Evolutionary conservation across 352 stramenopile genomes (phyloP).

Genomic region (Globisporangium viniferum): DNA sequence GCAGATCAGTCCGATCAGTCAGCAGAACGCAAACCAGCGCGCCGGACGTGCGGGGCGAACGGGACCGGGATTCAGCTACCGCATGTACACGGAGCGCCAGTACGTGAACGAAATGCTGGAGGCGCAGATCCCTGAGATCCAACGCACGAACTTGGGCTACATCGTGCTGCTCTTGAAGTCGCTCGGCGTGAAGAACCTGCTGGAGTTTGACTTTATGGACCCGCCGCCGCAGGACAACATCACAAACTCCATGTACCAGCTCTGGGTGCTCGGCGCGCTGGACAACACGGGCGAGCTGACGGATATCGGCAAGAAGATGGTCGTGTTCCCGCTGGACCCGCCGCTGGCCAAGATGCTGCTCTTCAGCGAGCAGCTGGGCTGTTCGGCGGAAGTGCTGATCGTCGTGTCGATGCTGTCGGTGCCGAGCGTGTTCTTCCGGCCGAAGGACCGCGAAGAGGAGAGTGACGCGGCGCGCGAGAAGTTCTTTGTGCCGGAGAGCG

Average conservation of each 20-base stretch:
- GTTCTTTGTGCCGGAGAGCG: slow-evolving; percentile 98
- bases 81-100: slow-evolving; percentile 97
- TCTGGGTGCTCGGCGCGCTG: slow-evolving; percentile 97
- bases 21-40: slow-evolving; percentile 98
- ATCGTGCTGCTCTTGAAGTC: slow-evolving; percentile 98
- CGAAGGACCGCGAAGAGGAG: slow-evolving; percentile 97
- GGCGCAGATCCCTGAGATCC: slow-evolving; percentile 97
- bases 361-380: slow-evolving; percentile 92
- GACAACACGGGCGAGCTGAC: slow-evolving; percentile 97
- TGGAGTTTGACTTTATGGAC: slow-evolving; percentile 99
- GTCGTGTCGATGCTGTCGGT: slow-evolving; percentile 98
- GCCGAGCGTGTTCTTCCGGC: slow-evolving; percentile 95
- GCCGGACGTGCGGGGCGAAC: slow-evolving; percentile 93
- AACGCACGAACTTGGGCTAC: slow-evolving; percentile 97
- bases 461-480: slow-evolving; percentile 96
- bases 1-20: slow-evolving; percentile 93
- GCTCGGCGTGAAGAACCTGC: slow-evolving; percentile 92
- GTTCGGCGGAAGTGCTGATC: slow-evolving; percentile 94
- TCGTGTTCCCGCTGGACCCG: slow-evolving; percentile 98
- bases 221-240: slow-evolving; percentile 96
- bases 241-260: slow-evolving; percentile 98
- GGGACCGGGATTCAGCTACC: slow-evolving; percentile 90
- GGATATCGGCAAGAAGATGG: slow-evolving; percentile 95
- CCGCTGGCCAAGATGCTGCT: slow-evolving; percentile 95
- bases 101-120: slow-evolving; percentile 97